Evolutionary conservation across 257 asterid genomes (phyloP).

Genomic region (Ilex aquifolium): DNA sequence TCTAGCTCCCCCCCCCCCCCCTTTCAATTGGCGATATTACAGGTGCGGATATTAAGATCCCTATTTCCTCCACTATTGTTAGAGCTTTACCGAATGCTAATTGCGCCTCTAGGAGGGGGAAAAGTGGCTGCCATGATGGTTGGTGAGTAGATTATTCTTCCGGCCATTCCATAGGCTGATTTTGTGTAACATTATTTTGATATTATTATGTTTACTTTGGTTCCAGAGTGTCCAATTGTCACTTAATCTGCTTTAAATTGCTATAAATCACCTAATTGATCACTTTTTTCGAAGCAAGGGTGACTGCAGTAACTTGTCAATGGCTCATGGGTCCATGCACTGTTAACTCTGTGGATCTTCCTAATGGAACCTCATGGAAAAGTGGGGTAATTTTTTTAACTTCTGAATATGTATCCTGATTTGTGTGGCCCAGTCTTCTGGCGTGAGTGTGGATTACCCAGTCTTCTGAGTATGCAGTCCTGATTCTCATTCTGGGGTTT

Average conservation of each 20-base stretch:
- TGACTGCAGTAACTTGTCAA: conserved; percentile 74
- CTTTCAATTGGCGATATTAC: conserved; percentile 4
- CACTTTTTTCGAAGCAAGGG: conserved; percentile 62
- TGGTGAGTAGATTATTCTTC: conserved; percentile 41
- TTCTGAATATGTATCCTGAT: background rate
- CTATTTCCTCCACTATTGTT: conserved; percentile 63
- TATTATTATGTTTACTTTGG: background rate
- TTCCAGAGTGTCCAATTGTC: background rate
- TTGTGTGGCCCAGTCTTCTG: background rate
- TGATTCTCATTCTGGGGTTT: background rate
- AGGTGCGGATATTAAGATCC: conserved; percentile 61
- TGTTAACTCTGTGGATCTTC: conserved; percentile 61
- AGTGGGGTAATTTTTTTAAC: conserved; percentile 52
- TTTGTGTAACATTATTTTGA: background rate
- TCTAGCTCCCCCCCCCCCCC: no score
- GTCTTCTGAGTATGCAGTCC: background rate
- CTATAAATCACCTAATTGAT: background rate
- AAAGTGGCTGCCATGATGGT: conserved; percentile 71
- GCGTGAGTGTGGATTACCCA: background rate
- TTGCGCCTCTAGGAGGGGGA: conserved; percentile 71
- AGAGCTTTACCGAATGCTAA: conserved; percentile 56
- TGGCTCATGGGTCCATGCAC: conserved; percentile 90
- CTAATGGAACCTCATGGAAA: conserved; percentile 57
- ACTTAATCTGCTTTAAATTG: background rate
- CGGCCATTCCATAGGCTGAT: background rate